Percentiles rank a stretch among this genome's conserved stretches.
Evolutionary conservation across 2,329 filamentous ascomycete species (phyloP).

Genomic region (Botrytis tulipae): DNA sequence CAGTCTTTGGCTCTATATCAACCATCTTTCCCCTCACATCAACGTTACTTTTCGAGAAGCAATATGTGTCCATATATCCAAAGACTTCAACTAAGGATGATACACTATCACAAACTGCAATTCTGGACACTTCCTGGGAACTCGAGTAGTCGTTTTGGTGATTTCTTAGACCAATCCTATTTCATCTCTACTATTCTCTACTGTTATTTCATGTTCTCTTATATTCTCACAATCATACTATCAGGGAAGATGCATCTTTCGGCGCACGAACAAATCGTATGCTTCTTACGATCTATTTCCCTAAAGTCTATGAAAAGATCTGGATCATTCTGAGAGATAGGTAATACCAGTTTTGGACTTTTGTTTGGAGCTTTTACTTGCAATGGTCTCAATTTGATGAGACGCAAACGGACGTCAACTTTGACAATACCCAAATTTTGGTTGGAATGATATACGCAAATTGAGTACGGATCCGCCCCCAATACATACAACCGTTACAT

Average conservation of each 20-base stretch:
- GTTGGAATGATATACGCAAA: background rate
- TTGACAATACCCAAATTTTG: background rate
- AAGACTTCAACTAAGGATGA: background rate
- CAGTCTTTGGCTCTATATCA: no score
- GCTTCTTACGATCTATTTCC: background rate
- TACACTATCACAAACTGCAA: accelerated
- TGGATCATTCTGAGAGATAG: accelerated
- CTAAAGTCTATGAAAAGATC: background rate
- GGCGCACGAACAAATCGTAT: no score
- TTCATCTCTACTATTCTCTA: background rate
- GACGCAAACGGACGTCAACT: no score
- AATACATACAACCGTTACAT: no score
- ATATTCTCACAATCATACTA: no score
- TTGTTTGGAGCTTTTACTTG: no score
- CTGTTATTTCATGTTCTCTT: background rate
- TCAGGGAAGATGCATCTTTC: background rate
- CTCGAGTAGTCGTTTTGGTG: no score
- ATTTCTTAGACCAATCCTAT: background rate
- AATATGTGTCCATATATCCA: background rate
- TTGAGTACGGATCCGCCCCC: no score
- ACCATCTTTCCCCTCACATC: no score
- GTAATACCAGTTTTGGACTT: background rate
- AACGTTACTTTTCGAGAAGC: no score
- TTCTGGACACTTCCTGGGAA: background rate
- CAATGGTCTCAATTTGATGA: background rate